Conservation (phyloP, 495 filamentous ascomycete genomes). For the Platismatia glauca region DNA sequence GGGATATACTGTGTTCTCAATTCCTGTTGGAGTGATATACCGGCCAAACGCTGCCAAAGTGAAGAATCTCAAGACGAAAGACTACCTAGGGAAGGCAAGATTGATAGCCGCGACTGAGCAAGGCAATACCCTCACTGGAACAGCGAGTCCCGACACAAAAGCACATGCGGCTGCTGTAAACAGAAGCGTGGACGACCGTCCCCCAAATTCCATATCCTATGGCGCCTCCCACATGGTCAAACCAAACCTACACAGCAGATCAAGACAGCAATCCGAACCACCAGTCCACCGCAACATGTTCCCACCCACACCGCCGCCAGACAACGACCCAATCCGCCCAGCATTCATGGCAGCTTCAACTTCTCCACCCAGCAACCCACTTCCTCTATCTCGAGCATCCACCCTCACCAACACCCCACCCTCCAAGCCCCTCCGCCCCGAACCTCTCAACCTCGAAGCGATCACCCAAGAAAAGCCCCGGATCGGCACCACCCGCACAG, state of each 20-base stretch:
- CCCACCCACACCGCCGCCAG: slow-evolving; percentile 91
- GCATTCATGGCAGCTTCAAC: slow-evolving; percentile 23
- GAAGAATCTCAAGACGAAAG: slow-evolving; percentile 92
- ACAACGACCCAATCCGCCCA: slow-evolving; percentile 49
- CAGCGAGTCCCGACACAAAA: slow-evolving; percentile 66
- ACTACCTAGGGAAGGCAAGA: slow-evolving; percentile 90
- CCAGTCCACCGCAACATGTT: slow-evolving; percentile 81
- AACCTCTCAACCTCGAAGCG: slow-evolving; percentile 28
- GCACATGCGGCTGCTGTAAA: slow-evolving; percentile 24
- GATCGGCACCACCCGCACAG: slow-evolving; percentile 45
- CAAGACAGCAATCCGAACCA: slow-evolving; percentile 78
- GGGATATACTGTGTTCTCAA: slow-evolving; percentile 99
- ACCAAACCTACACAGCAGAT: slow-evolving; percentile 61
- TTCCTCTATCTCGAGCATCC: slow-evolving; percentile 11
- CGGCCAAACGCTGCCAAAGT: slow-evolving; percentile 96
- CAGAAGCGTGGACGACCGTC: slow-evolving; percentile 60
- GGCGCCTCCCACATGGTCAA: slow-evolving; percentile 87
- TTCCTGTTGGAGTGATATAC: slow-evolving; percentile 91
- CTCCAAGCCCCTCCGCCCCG: slow-evolving; percentile 34
- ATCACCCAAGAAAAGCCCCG: slow-evolving; percentile 34
- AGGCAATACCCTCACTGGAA: slow-evolving; percentile 65
- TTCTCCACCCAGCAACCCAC: slow-evolving; percentile 22
- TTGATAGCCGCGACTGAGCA: slow-evolving; percentile 87
- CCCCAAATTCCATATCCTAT: slow-evolving; percentile 71
- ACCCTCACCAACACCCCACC: slow-evolving; percentile 23